Percentiles rank a stretch among this genome's conserved stretches.
These are phyloP conservation scores for Hypsizygus marmoreus DNA, from an alignment of 768 basidiomycete genomes.

Conservation along the genomic window DNA sequence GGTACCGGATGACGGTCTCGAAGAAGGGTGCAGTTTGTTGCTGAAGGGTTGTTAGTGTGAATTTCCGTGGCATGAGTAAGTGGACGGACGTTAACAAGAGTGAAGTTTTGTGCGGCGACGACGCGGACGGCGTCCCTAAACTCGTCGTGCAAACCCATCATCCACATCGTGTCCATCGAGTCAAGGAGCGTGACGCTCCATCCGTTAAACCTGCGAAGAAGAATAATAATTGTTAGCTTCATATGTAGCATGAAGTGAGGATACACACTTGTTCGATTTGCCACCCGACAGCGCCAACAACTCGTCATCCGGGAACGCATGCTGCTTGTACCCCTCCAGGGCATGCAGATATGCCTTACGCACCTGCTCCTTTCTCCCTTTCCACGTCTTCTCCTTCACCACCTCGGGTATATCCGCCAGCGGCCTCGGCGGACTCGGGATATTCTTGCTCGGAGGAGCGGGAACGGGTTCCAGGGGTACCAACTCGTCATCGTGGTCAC, in stretches of 20 bases:
- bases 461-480: too few species aligned
- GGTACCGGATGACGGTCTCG: conserved; percentile 75
- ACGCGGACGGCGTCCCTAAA: conserved; percentile 59
- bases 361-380: conserved; percentile 45
- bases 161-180: conserved; percentile 77
- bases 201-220: conserved; percentile 33
- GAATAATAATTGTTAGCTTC: not conserved
- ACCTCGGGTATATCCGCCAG: too few species aligned
- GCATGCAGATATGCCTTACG: conserved; percentile 57
- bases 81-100: conserved; percentile 29
- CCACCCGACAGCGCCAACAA: conserved; percentile 45
- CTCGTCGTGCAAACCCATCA: conserved; percentile 75
- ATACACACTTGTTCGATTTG: conserved; percentile 50
- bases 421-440: too few species aligned
- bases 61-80: not conserved
- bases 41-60: conserved; percentile 18
- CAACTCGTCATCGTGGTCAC: too few species aligned
- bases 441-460: too few species aligned
- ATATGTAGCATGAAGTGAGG: not conserved
- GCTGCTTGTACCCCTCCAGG: conserved; percentile 49
- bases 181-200: conserved; percentile 72
- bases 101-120: conserved; percentile 48
- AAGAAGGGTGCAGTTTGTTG: conserved; percentile 52
- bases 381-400: too few species aligned
- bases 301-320: conserved; percentile 58